Conservation (phyloP, 208 protist species). For the Balamuthia mandrillaris region DNA sequence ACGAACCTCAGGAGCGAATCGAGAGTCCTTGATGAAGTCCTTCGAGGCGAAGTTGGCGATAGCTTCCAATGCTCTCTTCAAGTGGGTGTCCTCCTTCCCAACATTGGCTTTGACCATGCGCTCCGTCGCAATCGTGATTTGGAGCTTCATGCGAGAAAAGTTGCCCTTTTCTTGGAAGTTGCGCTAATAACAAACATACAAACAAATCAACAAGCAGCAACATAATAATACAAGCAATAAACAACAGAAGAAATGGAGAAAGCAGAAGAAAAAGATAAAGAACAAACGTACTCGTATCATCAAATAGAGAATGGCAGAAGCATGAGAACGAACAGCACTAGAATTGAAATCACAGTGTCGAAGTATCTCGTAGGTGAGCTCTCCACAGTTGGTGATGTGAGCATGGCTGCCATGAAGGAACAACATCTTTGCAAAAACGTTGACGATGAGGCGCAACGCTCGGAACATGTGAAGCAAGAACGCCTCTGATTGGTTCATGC, state of each 20-base stretch:
- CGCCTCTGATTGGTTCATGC: not conserved
- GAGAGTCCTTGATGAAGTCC: not conserved
- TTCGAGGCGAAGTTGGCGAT: not conserved
- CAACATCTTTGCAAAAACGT: conserved; percentile 21
- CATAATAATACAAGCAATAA: not conserved
- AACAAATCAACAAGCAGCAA: no score
- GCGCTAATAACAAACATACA: no score
- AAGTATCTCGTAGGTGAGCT: conserved; percentile 7
- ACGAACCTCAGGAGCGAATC: not conserved
- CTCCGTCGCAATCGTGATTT: conserved; percentile 41
- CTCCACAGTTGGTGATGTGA: conserved; percentile 20
- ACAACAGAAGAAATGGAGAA: not conserved
- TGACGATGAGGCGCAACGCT: not conserved
- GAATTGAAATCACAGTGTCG: conserved; percentile 22
- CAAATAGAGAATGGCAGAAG: not conserved
- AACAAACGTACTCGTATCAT: not conserved
- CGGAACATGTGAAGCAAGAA: conserved; percentile 10
- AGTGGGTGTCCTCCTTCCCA: conserved; percentile 15
- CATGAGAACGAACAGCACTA: not conserved
- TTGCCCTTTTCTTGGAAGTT: conserved; percentile 51
- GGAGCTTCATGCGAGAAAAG: conserved; percentile 46
- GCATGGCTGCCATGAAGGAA: not conserved
- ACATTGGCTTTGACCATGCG: conserved; percentile 27
- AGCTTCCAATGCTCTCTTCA: not conserved
- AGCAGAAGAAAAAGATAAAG: no score